A percentile compares a stretch with the other conserved stretches of the same genome.
phyloP scores from a whole-genome alignment of 257 asterid species.

The Petunia axillaris region DNA sequence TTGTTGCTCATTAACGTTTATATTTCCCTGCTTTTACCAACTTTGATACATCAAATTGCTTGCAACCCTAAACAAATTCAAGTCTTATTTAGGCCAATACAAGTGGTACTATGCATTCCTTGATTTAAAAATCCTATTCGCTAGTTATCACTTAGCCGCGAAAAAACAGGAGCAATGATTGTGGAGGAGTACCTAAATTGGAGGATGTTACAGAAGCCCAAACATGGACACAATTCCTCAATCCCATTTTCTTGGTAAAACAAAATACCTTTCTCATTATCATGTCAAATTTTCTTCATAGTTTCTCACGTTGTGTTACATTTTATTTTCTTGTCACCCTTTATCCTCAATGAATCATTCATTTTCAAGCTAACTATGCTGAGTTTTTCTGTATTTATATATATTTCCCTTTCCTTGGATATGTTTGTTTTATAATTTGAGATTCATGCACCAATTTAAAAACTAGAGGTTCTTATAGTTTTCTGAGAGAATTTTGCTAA shows the following conservation, averaged over 20 bases:
- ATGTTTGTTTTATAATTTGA: background rate
- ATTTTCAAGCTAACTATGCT: background rate
- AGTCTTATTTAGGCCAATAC: no score
- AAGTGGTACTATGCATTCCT: no score
- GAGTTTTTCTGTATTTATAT: slow-evolving; percentile 14
- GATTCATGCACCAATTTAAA: background rate
- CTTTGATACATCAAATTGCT: no score
- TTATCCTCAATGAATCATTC: background rate
- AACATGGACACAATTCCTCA: background rate
- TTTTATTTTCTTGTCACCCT: no score
- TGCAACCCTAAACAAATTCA: no score
- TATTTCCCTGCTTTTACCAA: no score
- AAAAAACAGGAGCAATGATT: slow-evolving; percentile 6
- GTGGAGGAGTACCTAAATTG: slow-evolving; percentile 11
- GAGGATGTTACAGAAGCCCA: slow-evolving; percentile 1
- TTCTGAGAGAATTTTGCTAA: background rate
- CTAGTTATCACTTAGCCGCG: background rate
- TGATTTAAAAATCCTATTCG: background rate
- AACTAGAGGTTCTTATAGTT: background rate
- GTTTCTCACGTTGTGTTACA: background rate
- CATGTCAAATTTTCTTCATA: background rate
- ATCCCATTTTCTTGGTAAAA: background rate
- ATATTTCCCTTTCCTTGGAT: background rate
- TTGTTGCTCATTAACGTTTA: no score
- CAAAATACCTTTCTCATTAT: background rate